Conservation (phyloP, 169 alveolate genomes). For the Perkinsus olseni region DNA sequence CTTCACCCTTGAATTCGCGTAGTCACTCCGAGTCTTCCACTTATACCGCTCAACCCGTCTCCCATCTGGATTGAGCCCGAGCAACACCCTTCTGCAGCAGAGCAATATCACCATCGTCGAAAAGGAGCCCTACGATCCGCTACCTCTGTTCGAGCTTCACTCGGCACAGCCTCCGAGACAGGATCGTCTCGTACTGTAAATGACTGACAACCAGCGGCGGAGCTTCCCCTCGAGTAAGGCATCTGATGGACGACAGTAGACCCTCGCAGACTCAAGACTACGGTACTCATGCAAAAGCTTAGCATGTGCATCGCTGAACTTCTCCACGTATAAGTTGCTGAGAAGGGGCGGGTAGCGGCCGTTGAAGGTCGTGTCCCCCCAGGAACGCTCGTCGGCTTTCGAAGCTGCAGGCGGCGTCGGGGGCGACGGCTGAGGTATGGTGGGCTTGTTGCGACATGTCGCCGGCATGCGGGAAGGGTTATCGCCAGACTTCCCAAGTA, state of each 20-base stretch:
- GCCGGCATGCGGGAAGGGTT: not conserved
- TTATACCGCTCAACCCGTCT: not conserved
- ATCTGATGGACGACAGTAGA: not conserved
- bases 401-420: not conserved
- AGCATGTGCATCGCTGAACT: not conserved
- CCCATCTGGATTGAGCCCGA: not conserved
- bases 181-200: not conserved
- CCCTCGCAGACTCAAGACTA: no score
- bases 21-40: not conserved
- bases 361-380: not conserved
- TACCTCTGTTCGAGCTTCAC: not conserved
- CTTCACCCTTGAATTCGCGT: not conserved
- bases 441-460: not conserved
- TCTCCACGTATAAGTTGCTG: not conserved
- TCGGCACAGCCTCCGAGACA: not conserved
- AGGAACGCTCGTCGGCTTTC: not conserved
- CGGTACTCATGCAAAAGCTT: not conserved
- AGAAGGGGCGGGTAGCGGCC: not conserved
- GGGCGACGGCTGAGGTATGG: not conserved
- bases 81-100: not conserved
- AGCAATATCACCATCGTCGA: not conserved
- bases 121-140: not conserved
- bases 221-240: not conserved
- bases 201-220: not conserved
- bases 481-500: not conserved